These are phyloP conservation scores for Globisporangium acanthophoron DNA, from an alignment of 352 stramenopile species.

Conservation along the genomic window DNA sequence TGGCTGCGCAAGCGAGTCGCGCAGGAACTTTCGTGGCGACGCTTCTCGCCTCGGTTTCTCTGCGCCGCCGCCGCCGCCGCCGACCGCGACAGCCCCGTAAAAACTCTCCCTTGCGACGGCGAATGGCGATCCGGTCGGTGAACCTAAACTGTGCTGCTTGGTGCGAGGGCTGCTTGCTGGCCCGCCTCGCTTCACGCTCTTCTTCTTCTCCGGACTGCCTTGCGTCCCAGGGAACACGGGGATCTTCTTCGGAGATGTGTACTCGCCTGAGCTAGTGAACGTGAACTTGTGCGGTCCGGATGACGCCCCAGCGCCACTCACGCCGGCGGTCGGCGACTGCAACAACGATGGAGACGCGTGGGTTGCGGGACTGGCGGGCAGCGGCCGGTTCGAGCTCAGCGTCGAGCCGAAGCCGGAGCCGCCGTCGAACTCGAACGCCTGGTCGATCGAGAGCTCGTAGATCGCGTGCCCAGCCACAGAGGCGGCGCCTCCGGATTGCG, in stretches of 20 bases:
- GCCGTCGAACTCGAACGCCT: conserved; percentile 68
- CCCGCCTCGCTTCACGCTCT: conserved; percentile 1
- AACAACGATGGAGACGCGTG: conserved; percentile 9
- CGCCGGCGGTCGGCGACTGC: conserved; percentile 11
- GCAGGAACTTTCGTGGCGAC: conserved; percentile 62
- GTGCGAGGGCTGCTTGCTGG: conserved; percentile 15
- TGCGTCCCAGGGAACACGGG: conserved; percentile 61
- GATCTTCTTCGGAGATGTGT: conserved; percentile 76
- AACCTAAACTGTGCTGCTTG: conserved; percentile 11
- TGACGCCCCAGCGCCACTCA: background rate
- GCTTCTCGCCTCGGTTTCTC: conserved; percentile 40
- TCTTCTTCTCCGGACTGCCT: conserved; percentile 44
- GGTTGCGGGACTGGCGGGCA: conserved; percentile 26
- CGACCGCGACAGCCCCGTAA: background rate
- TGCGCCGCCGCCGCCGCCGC: background rate
- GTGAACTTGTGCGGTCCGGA: conserved; percentile 46
- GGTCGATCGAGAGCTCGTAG: conserved; percentile 41
- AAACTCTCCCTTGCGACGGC: background rate
- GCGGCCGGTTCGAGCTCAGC: conserved; percentile 50
- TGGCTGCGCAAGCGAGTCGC: conserved; percentile 33
- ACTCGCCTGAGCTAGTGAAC: conserved; percentile 62
- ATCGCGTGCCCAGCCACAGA: conserved; percentile 3
- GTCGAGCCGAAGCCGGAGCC: conserved; percentile 54
- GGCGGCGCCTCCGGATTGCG: background rate
- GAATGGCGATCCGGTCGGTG: background rate